phyloP scores from a whole-genome alignment of 352 stramenopile genomes.

The Phytopythium mirpurense region DNA sequence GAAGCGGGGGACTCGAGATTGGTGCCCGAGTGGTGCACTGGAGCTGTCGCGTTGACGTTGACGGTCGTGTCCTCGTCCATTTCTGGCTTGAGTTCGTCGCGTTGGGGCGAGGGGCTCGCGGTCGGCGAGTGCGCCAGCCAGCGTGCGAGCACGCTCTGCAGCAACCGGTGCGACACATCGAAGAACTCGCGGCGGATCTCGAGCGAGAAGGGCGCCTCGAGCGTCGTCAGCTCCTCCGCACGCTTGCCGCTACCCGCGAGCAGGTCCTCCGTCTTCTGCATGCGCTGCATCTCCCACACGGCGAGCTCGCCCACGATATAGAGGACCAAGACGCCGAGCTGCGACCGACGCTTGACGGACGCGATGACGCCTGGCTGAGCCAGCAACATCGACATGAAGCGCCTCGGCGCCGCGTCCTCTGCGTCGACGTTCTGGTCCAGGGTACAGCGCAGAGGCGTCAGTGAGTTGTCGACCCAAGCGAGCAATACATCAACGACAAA shows the following conservation, averaged over 20 bases:
- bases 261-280: slow-evolving; percentile 81
- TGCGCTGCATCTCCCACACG: slow-evolving; percentile 87
- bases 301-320: slow-evolving; percentile 74
- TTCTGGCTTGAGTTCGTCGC: slow-evolving; percentile 2
- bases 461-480: no score
- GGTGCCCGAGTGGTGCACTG: background rate
- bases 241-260: slow-evolving; percentile 43
- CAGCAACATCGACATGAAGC: slow-evolving; percentile 14
- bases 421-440: slow-evolving; percentile 21
- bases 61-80: background rate
- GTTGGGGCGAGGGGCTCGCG: background rate
- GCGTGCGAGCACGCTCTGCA: slow-evolving; percentile 48
- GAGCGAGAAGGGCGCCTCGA: slow-evolving; percentile 82
- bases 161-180: slow-evolving; percentile 53
- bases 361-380: slow-evolving; percentile 20
- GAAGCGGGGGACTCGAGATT: background rate
- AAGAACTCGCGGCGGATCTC: slow-evolving; percentile 80
- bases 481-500: background rate
- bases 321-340: slow-evolving; percentile 73
- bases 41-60: background rate
- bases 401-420: background rate
- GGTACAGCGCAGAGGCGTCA: no score
- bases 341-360: slow-evolving; percentile 61
- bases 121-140: slow-evolving; percentile 36
- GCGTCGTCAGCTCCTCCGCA: slow-evolving; percentile 62